Evolutionary conservation across 2,329 filamentous ascomycete genomes (phyloP), one percentile per base, ranked within the genome.

Genomic region (Exophiala viscosa): DNA sequence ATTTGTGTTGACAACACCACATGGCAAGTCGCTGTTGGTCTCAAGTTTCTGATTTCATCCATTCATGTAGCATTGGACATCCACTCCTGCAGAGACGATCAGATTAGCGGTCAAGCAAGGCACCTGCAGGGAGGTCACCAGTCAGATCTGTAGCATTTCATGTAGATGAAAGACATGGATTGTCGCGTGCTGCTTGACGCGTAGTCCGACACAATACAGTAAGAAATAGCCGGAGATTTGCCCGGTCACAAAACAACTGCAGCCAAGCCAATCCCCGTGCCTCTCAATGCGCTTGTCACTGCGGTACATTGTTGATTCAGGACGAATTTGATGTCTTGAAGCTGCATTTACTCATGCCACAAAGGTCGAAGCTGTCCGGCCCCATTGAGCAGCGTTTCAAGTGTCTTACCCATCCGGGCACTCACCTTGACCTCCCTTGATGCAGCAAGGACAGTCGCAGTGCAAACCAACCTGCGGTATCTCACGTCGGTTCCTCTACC

Each of bases 191-290:
- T 11, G 43, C 13, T 11, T 20, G 32, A 45, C 42, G 43, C 43
- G 49, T 52, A n/a, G 9, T 13, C 23, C n/a, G 39, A 20, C 15
- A n/a, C 15, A 23, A 10, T 41, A 13, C 17, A 23, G 9, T 28
- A n/a, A n/a, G 28, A 42, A 18, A 42, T 23, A 14, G 17, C 40
- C 32, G 33, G 36, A 23, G 33, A 33, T 18, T 46, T 38, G 44
- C 44, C 18, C 10, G 40, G 33, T 36, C 7, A 40, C 14, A 40
- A 39, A 34, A 42, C 32, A 23, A 54, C 50, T 45, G 53, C 50
- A 49, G 46, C 49, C 50, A 52, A 54, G 39, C 50, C 50, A 55
- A 55, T 60, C 46, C 50, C 60, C 23, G 49, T 57, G 50, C 50
- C 48, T 57, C 41, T 51, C 45, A 47, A 45, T 49, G 36, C 53